phyloP scores from a whole-genome alignment of 306 rosid species.

The Malus sylvestris region DNA sequence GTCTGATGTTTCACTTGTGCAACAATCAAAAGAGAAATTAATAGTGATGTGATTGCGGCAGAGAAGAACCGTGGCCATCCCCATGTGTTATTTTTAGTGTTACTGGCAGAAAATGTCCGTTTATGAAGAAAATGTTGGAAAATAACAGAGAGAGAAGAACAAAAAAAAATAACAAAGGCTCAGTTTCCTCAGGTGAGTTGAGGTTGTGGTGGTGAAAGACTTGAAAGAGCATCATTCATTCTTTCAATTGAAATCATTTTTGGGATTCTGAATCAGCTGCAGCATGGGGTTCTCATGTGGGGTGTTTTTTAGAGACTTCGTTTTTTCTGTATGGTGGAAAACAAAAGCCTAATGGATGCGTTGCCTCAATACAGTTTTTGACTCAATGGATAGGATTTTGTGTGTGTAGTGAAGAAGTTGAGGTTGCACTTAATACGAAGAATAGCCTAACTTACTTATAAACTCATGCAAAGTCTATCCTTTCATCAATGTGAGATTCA shows the following conservation, averaged over 20 bases:
- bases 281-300: constrained; percentile 41
- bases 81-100: constrained; percentile 57
- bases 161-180: constrained; percentile 19
- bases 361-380: neutral
- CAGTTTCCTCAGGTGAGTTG: constrained; percentile 5
- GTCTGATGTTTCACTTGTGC: neutral
- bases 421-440: too few species aligned
- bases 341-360: neutral
- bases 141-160: constrained; percentile 18
- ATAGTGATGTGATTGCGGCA: constrained; percentile 18
- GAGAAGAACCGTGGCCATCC: constrained; percentile 28
- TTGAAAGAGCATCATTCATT: constrained; percentile 1
- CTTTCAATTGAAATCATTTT: constrained; percentile 4
- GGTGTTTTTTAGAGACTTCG: constrained; percentile 21
- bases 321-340: neutral
- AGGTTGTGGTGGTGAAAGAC: constrained; percentile 26
- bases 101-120: constrained; percentile 27
- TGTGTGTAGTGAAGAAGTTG: neutral
- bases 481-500: too few species aligned
- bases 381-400: neutral
- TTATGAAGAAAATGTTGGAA: constrained; percentile 20
- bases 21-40: constrained; percentile 10
- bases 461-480: too few species aligned
- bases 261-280: constrained; percentile 2
- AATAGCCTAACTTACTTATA: too few species aligned